phyloP scores from a whole-genome alignment of 352 stramenopile species.

The Peronospora tabacina region DNA sequence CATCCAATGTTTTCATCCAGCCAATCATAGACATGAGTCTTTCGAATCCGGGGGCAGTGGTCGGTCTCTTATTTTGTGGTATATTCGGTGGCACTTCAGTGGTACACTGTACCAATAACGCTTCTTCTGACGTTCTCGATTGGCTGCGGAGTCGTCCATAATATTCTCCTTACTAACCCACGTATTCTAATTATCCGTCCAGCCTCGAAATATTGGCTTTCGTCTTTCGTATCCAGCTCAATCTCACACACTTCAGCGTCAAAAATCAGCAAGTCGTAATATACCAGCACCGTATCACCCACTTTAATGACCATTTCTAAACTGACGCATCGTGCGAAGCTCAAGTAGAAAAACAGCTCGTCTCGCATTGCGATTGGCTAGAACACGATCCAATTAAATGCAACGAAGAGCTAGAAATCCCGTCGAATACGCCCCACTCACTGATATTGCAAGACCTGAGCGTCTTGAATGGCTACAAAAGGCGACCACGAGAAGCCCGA shows the following conservation, averaged over 20 bases:
- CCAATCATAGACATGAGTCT: constrained; percentile 4
- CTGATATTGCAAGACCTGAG: background rate
- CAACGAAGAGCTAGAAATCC: constrained; percentile 26
- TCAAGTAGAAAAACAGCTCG: constrained; percentile 2
- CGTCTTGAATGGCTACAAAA: constrained; percentile 50
- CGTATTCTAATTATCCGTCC: constrained; percentile 23
- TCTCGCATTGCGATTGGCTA: constrained; percentile 6
- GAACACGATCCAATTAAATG: constrained; percentile 2
- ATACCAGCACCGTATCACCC: no score
- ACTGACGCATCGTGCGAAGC: background rate
- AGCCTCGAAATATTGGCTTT: constrained; percentile 15
- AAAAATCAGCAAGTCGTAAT: constrained; percentile 26
- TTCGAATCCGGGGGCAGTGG: constrained; percentile 15
- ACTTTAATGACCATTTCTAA: background rate
- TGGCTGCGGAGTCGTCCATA: constrained; percentile 20
- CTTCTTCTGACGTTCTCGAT: constrained; percentile 24
- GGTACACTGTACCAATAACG: constrained; percentile 14
- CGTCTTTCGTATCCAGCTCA: no score
- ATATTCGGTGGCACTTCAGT: constrained; percentile 1
- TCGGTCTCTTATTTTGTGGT: constrained; percentile 15
- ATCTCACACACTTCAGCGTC: constrained; percentile 13
- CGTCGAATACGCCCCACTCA: constrained; percentile 10
- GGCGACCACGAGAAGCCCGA: constrained; percentile 73
- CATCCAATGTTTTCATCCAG: no score
- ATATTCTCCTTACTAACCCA: constrained; percentile 23